A percentile compares a stretch with the other conserved stretches of the same genome.
phyloP scores from a whole-genome alignment of 1,284 basidiomycete genomes.

The Microbotryum saponariae region DNA sequence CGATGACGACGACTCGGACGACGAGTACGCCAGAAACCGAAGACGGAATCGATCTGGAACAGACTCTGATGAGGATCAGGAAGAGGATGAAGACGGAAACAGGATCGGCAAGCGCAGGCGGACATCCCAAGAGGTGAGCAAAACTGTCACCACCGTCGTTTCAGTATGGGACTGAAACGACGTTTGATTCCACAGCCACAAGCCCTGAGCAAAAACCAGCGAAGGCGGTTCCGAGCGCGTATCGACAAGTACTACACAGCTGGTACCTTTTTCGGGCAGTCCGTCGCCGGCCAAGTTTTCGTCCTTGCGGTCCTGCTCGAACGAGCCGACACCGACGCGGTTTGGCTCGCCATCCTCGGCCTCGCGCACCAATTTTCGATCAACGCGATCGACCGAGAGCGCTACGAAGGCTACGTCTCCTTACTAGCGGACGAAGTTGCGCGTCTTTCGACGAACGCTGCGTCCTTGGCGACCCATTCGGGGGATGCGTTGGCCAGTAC shows the following conservation, averaged over 20 bases:
- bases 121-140: conserved; percentile 15
- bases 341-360: conserved; percentile 93
- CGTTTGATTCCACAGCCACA: conserved; percentile 9
- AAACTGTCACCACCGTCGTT: no score
- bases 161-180: not conserved
- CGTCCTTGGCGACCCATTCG: conserved; percentile 20
- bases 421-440: conserved; percentile 82
- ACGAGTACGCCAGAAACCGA: conserved; percentile 39
- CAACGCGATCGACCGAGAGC: conserved; percentile 74
- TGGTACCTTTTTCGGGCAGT: conserved; percentile 83
- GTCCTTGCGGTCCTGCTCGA: conserved; percentile 81
- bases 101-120: conserved; percentile 28
- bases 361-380: conserved; percentile 87
- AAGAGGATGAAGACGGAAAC: conserved; percentile 44
- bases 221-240: conserved; percentile 54
- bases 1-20: conserved; percentile 44
- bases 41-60: conserved; percentile 36
- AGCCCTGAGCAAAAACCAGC: conserved; percentile 53
- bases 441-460: conserved; percentile 61
- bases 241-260: conserved; percentile 75
- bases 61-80: conserved; percentile 43
- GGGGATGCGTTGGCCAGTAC: conserved; percentile 6
- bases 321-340: conserved; percentile 81
- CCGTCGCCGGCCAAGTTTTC: conserved; percentile 80
- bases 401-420: conserved; percentile 71